A percentile compares a stretch with the other conserved stretches of the same genome.
These are phyloP conservation scores for Scheffersomyces coipomensis DNA, from an alignment of 805 yeast genomes.

Conservation along the genomic window DNA sequence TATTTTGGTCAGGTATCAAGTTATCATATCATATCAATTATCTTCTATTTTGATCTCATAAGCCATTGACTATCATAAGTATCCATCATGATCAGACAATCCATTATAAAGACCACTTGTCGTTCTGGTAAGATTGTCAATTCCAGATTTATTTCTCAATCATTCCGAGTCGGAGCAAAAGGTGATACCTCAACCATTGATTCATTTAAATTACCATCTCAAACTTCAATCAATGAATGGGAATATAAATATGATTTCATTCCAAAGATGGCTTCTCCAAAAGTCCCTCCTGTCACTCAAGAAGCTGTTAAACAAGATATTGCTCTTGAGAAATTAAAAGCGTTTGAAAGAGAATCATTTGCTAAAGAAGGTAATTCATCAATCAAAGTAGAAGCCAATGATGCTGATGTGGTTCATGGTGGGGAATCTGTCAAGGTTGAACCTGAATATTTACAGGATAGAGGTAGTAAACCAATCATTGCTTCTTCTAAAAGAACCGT, in stretches of 20 bases:
- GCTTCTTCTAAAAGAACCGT: constrained; percentile 11
- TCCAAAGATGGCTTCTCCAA: constrained; percentile 39
- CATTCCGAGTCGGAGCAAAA: constrained; percentile 32
- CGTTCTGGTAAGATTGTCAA: not conserved
- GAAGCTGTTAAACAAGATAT: constrained; percentile 51
- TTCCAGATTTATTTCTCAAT: not conserved
- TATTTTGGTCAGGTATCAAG: too few species aligned
- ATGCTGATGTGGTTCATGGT: constrained; percentile 40
- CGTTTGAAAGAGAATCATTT: constrained; percentile 36
- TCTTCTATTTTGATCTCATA: not conserved
- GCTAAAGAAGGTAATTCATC: constrained; percentile 31
- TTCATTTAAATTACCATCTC: constrained; percentile 50
- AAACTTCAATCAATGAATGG: constrained; percentile 48
- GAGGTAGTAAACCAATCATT: constrained; percentile 36
- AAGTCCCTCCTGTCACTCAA: constrained; percentile 44
- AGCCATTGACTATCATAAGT: not conserved
- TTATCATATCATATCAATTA: too few species aligned
- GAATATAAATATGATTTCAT: constrained; percentile 47
- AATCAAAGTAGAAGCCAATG: constrained; percentile 44
- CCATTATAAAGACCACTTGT: not conserved
- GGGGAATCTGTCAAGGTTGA: constrained; percentile 39
- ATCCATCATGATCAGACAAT: constrained; percentile 3
- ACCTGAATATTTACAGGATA: constrained; percentile 39
- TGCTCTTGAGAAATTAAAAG: constrained; percentile 39
- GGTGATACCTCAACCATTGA: constrained; percentile 61